Percentiles rank a stretch among this genome's conserved stretches.
Evolutionary conservation across 2,329 filamentous ascomycete genomes (phyloP).

Genomic region (Aspergillus sp.): DNA sequence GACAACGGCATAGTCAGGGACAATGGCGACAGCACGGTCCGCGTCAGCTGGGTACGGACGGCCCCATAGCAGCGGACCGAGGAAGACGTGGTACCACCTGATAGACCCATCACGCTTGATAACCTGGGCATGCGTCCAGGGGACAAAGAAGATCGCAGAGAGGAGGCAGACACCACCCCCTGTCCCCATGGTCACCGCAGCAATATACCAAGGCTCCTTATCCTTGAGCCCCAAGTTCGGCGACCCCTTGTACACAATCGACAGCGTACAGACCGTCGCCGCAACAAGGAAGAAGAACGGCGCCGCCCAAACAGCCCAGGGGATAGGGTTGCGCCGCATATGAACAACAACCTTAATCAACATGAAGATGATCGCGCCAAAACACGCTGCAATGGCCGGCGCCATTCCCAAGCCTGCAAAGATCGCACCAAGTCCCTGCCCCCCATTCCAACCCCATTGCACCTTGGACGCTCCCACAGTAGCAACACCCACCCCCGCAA

Average conservation of each 20-base stretch:
- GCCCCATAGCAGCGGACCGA: slow-evolving; percentile 64
- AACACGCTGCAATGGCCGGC: slow-evolving; percentile 64
- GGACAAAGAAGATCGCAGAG: slow-evolving; percentile 70
- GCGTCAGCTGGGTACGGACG: slow-evolving; percentile 57
- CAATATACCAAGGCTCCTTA: slow-evolving; percentile 64
- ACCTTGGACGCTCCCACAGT: slow-evolving; percentile 62
- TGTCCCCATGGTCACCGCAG: slow-evolving; percentile 65
- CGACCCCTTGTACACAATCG: slow-evolving; percentile 79
- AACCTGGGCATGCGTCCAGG: slow-evolving; percentile 65
- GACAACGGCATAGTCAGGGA: slow-evolving; percentile 76
- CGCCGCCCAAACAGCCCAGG: slow-evolving; percentile 70
- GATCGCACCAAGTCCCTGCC: slow-evolving; percentile 69
- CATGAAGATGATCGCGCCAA: slow-evolving; percentile 68
- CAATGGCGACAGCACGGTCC: slow-evolving; percentile 49
- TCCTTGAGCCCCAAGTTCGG: slow-evolving; percentile 65
- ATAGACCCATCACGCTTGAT: slow-evolving; percentile 68
- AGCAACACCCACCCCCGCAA: slow-evolving; percentile 69
- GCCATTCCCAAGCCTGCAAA: slow-evolving; percentile 66
- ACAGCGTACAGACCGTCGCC: slow-evolving; percentile 63
- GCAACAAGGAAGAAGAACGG: slow-evolving; percentile 78
- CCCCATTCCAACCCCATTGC: slow-evolving; percentile 68
- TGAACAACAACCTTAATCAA: slow-evolving; percentile 71
- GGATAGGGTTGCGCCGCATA: slow-evolving; percentile 68
- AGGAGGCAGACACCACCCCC: slow-evolving; percentile 61
- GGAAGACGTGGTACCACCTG: slow-evolving; percentile 62